Base-by-base conservation (phyloP, 176 grass and related monocot species). In the Aegilops bicornis region DNA sequence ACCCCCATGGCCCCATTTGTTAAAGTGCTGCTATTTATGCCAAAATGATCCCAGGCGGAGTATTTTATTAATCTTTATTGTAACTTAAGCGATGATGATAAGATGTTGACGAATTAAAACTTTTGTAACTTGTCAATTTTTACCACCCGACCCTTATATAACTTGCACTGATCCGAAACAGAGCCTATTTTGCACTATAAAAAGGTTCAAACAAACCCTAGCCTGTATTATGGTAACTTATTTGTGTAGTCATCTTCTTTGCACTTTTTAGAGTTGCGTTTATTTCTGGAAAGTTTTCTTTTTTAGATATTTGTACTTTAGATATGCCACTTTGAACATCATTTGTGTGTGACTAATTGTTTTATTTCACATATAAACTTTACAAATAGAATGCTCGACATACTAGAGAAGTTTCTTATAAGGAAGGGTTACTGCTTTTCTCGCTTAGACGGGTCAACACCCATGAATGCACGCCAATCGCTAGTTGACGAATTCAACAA, bases 401-500 rank as follows among this genome's bases (percentile, higher is more conserved):
- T 98, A 95, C 79, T 98, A 64, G 96, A 95, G 88, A 98, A 98
- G 79, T 94, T 98, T 86, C 89, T 98, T 67, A 95, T 98, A 94
- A 85, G 96, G 68, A 98, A 94, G 87, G 96, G 96, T 32, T 98
- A 98, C 77, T 95, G 96, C 65, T 98, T 98, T 94, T 98, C 96
- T 73, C 92, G 96, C 25, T 95, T 98, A 76, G 96, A 95, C 66
- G 96, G 96, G 84, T 92, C 96, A 62, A 98, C 96, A 75, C 93
- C 96, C 16, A 98, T 98, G 96, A 94, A 90, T 82, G 87, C 86
- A 83, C 93, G 96, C 8, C 96, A 95, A 65, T 88, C 61, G 36
- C 92, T 94, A 71, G 84, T 98, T 86, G 96, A 98, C 88, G 96
- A 98, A 62, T 98, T 98, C 79, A 98, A 98, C 78, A 98, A 84